Conservation (phyloP, 129 eudicot species). For the Helianthus tuberosus region DNA sequence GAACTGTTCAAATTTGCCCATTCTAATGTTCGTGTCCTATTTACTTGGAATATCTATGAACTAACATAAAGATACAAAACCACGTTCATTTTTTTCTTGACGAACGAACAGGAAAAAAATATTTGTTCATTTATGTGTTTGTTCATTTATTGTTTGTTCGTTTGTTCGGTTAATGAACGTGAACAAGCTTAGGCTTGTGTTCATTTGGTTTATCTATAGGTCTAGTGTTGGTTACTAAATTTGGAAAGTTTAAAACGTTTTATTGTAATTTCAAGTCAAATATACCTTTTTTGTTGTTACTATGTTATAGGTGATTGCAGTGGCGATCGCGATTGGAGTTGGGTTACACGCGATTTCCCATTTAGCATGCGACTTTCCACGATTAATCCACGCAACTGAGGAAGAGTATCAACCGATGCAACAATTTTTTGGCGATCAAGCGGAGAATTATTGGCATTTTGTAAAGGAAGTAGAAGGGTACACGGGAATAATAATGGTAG, state of each 20-base stretch:
- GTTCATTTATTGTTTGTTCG: too few relatives aligned
- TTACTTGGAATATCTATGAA: too few relatives aligned
- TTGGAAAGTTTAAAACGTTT: background rate
- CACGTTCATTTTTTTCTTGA: too few relatives aligned
- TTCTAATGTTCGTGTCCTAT: too few relatives aligned
- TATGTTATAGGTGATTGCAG: constrained; percentile 63
- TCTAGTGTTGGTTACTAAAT: background rate
- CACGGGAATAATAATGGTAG: constrained; percentile 78
- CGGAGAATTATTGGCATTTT: constrained; percentile 63
- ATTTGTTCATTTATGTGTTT: too few relatives aligned
- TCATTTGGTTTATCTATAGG: too few relatives aligned
- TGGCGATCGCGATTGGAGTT: constrained; percentile 71
- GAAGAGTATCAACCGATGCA: constrained; percentile 55
- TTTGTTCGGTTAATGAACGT: too few relatives aligned
- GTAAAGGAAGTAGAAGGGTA: constrained; percentile 72
- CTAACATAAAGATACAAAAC: too few relatives aligned
- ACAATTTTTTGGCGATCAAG: constrained; percentile 61
- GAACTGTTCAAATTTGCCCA: too few relatives aligned
- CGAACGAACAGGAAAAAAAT: too few relatives aligned
- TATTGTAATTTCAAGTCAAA: background rate
- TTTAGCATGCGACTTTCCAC: constrained; percentile 78
- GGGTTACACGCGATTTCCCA: constrained; percentile 72
- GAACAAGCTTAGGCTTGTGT: too few relatives aligned
- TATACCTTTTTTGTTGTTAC: background rate
- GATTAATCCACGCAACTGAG: constrained; percentile 51